These are phyloP conservation scores for Phytopythium cucurbitacearum DNA, from an alignment of 352 stramenopile species.

Conservation along the genomic window DNA sequence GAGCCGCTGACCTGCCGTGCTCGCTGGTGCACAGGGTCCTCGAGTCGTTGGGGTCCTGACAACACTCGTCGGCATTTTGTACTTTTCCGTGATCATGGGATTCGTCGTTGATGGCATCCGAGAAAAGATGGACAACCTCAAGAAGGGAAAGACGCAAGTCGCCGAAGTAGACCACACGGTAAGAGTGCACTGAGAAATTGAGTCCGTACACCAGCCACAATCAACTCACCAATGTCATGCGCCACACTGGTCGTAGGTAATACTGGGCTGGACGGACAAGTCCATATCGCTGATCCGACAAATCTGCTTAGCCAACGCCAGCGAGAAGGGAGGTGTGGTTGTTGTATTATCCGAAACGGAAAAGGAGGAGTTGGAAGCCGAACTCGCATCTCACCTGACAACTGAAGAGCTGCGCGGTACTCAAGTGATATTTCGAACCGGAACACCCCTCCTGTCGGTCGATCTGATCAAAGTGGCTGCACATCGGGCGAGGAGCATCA, in stretches of 20 bases:
- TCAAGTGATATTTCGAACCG: constrained; percentile 75
- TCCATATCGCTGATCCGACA: constrained; percentile 82
- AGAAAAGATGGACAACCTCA: constrained; percentile 85
- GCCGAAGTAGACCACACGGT: constrained; percentile 80
- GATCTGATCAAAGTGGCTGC: constrained; percentile 82
- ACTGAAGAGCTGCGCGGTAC: constrained; percentile 62
- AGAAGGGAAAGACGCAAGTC: constrained; percentile 83
- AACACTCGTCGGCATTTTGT: constrained; percentile 68
- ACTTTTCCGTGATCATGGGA: constrained; percentile 89
- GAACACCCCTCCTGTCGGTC: constrained; percentile 72
- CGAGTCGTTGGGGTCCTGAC: constrained; percentile 56
- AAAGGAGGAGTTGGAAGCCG: constrained; percentile 76
- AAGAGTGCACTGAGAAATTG: constrained; percentile 5
- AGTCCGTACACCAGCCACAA: not conserved
- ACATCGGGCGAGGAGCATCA: constrained; percentile 68
- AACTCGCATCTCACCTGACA: constrained; percentile 55
- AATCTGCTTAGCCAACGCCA: constrained; percentile 85
- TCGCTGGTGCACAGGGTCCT: constrained; percentile 22
- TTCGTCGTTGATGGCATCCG: constrained; percentile 87
- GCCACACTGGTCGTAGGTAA: constrained; percentile 29
- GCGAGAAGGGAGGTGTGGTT: constrained; percentile 74
- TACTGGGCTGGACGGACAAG: constrained; percentile 88
- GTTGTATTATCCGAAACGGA: constrained; percentile 73
- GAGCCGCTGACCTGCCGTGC: not conserved
- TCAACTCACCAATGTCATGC: not conserved